Percentiles rank a stretch among this genome's conserved stretches.
phyloP scores from a whole-genome alignment of 352 stramenopile genomes.

The Elongisporangium anandrum region DNA sequence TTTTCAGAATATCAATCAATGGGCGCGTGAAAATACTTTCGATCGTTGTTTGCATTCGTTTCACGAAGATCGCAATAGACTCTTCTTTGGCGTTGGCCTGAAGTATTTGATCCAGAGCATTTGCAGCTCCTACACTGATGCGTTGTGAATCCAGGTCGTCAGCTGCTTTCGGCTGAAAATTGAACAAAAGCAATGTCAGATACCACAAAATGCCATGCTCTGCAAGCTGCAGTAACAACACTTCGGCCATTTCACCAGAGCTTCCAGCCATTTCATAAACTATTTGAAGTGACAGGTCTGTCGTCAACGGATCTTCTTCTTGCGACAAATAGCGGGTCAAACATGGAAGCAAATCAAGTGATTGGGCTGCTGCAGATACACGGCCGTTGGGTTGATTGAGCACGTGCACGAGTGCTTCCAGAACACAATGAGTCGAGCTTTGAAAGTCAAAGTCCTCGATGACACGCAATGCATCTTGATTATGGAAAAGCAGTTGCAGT shows the following conservation, averaged over 20 bases:
- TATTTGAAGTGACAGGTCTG: slow-evolving; percentile 75
- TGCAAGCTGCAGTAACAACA: slow-evolving; percentile 72
- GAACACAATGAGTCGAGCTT: slow-evolving; percentile 69
- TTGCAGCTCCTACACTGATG: slow-evolving; percentile 68
- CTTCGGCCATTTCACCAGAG: slow-evolving; percentile 76
- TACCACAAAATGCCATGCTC: slow-evolving; percentile 85
- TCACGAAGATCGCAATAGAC: slow-evolving; percentile 70
- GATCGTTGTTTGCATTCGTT: slow-evolving; percentile 81
- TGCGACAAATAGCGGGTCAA: slow-evolving; percentile 72
- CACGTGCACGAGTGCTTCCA: slow-evolving; percentile 79
- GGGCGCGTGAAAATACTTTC: slow-evolving; percentile 77
- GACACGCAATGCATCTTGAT: slow-evolving; percentile 47
- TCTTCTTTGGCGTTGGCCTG: slow-evolving; percentile 65
- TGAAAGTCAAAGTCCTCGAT: slow-evolving; percentile 62
- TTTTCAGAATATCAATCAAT: slow-evolving; percentile 68
- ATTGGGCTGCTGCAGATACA: slow-evolving; percentile 75
- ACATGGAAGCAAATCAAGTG: slow-evolving; percentile 75
- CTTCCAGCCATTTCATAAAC: slow-evolving; percentile 80
- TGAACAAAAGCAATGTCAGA: slow-evolving; percentile 74
- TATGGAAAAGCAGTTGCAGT: slow-evolving; percentile 73
- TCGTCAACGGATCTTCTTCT: slow-evolving; percentile 61
- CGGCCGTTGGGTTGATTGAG: slow-evolving; percentile 79
- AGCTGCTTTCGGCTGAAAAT: slow-evolving; percentile 33
- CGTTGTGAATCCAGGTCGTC: slow-evolving; percentile 45
- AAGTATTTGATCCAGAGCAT: slow-evolving; percentile 68